phyloP scores from a whole-genome alignment of 192 early-diverging fungal genomes.

The Backusella circina region DNA sequence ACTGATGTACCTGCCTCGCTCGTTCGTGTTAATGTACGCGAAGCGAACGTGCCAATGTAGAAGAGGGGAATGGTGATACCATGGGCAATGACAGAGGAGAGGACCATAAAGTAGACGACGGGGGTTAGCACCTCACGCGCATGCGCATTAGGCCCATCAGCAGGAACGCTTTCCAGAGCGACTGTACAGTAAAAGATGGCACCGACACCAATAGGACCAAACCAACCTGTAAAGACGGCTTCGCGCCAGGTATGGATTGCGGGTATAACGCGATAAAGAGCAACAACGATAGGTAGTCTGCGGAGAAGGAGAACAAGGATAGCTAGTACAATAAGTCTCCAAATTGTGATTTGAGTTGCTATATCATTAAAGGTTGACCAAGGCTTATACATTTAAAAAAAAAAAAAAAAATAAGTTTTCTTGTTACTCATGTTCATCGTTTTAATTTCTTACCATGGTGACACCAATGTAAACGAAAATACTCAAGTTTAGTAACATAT shows the following conservation, averaged over 20 bases:
- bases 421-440: background rate
- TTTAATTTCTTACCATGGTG: conserved; percentile 38
- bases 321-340: conserved; percentile 59
- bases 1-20: background rate
- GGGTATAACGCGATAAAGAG: conserved; percentile 57
- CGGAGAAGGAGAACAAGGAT: conserved; percentile 62
- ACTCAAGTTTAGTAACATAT: conserved; percentile 75
- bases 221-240: conserved; percentile 84
- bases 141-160: conserved; percentile 25
- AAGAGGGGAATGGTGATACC: conserved; percentile 77
- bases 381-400: conserved; percentile 33
- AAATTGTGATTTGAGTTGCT: conserved; percentile 48
- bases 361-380: conserved; percentile 61
- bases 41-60: conserved; percentile 46
- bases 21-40: conserved; percentile 26
- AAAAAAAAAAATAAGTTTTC: background rate
- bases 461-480: conserved; percentile 92
- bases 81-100: conserved; percentile 78
- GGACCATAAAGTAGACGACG: conserved; percentile 67
- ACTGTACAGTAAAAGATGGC: conserved; percentile 45
- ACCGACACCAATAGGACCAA: conserved; percentile 80
- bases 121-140: conserved; percentile 42
- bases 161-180: conserved; percentile 11
- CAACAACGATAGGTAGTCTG: conserved; percentile 64
- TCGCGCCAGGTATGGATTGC: conserved; percentile 64